Evolutionary conservation across 2,329 filamentous ascomycete genomes (phyloP).

Genomic region (Raffaelea deltoideospora): DNA sequence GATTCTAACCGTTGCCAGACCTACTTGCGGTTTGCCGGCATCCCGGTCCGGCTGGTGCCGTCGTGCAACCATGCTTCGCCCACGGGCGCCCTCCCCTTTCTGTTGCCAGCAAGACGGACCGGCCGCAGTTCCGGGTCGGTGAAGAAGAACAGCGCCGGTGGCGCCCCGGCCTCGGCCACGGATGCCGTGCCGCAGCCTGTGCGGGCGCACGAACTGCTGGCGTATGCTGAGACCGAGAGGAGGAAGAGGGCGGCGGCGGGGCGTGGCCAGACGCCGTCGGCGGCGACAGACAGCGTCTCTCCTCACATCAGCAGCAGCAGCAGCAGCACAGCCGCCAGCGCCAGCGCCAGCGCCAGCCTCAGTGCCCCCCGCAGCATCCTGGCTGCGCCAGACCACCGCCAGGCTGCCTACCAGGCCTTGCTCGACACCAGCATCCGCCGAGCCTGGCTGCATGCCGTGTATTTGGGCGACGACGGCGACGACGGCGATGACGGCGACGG

Average conservation of each 20-base stretch:
- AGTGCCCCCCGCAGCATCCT: conserved; percentile 1
- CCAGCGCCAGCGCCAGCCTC: background rate
- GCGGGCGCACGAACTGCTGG: conserved; percentile 11
- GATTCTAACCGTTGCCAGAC: conserved; percentile 36
- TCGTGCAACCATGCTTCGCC: conserved; percentile 93
- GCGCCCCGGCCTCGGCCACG: conserved; percentile 14
- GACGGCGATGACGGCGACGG: background rate
- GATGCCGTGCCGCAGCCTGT: conserved; percentile 7
- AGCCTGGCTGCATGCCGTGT: conserved; percentile 79
- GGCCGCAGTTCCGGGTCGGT: too few relatives aligned
- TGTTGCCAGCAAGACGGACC: conserved; percentile 43
- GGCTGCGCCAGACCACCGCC: conserved; percentile 23
- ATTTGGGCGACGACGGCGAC: conserved; percentile 31
- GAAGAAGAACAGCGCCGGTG: too few relatives aligned
- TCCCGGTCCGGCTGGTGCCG: conserved; percentile 50
- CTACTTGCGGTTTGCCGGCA: conserved; percentile 61
- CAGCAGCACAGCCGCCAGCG: background rate
- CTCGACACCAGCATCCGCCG: conserved; percentile 64
- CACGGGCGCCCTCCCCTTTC: conserved; percentile 73
- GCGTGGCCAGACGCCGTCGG: background rate
- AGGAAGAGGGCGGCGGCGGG: conserved; percentile 4
- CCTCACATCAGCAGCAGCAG: too few relatives aligned
- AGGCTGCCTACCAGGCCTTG: conserved; percentile 65
- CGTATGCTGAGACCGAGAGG: too few relatives aligned
- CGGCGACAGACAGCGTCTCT: background rate